phyloP scores from a whole-genome alignment of 2,329 filamentous ascomycete genomes.

The Byssothecium circinans region DNA sequence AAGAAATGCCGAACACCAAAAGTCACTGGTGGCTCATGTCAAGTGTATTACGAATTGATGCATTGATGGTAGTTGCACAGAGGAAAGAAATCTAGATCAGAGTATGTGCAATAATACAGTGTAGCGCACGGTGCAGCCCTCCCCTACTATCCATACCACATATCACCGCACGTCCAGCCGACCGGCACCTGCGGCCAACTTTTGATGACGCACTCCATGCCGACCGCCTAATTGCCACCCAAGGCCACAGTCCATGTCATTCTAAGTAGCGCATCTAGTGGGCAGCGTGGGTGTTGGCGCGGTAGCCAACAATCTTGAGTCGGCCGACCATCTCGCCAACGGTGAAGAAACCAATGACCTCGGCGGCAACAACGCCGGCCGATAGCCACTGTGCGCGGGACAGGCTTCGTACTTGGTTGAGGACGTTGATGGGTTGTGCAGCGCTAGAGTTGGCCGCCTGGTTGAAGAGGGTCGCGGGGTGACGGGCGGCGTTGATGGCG shows the following conservation, averaged over 20 bases:
- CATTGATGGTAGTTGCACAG: constrained; percentile 38
- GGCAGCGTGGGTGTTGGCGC: constrained; percentile 39
- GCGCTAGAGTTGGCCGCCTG: constrained; percentile 45
- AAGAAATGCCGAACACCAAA: constrained; percentile 18
- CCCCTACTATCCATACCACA: constrained; percentile 16
- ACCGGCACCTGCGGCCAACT: too few relatives aligned
- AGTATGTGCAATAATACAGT: constrained; percentile 47
- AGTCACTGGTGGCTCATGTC: neutral
- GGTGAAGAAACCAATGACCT: constrained; percentile 95
- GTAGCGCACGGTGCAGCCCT: constrained; percentile 19
- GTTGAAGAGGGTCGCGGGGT: constrained; percentile 63
- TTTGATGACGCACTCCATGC: too few relatives aligned
- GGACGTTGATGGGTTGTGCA: constrained; percentile 57
- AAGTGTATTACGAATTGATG: constrained; percentile 14
- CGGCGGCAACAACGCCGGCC: constrained; percentile 77
- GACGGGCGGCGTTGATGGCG: constrained; percentile 68
- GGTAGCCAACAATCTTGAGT: constrained; percentile 92
- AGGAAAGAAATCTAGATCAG: constrained; percentile 42
- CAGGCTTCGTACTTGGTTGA: constrained; percentile 67
- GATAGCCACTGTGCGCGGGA: constrained; percentile 70
- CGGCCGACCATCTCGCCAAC: constrained; percentile 95
- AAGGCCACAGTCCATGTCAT: constrained; percentile 7
- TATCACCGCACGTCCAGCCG: too few relatives aligned
- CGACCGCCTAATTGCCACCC: constrained; percentile 5
- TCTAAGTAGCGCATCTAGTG: constrained; percentile 26